A percentile compares a stretch with the other conserved stretches of the same genome.
phyloP scores from a whole-genome alignment of 2,329 filamentous ascomycete genomes.

The Cephalotrichum gorgonifer region DNA sequence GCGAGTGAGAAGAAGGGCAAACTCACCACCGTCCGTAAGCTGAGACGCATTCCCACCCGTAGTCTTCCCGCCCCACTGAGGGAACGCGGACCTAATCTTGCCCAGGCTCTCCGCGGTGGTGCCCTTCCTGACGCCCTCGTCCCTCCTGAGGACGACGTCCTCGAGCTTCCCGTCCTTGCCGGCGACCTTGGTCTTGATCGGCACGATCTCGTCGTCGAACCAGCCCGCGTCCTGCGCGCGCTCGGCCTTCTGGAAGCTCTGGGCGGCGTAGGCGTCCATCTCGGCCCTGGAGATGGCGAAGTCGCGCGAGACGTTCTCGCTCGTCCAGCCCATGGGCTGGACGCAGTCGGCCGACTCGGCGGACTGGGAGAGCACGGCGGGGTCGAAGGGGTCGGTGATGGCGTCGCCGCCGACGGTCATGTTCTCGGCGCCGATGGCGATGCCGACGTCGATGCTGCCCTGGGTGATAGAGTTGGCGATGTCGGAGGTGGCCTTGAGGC shows the following conservation, averaged over 20 bases:
- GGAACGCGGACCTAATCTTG: conserved; percentile 87
- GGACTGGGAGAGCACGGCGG: conserved; percentile 57
- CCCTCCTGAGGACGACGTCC: conserved; percentile 68
- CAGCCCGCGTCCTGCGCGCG: conserved; percentile 79
- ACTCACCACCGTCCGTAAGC: conserved; percentile 76
- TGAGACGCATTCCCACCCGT: conserved; percentile 93
- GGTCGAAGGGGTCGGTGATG: conserved; percentile 64
- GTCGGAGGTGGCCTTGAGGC: conserved; percentile 89
- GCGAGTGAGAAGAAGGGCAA: not conserved
- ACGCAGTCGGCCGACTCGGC: conserved; percentile 78
- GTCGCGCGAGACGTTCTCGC: conserved; percentile 87
- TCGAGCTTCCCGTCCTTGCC: conserved; percentile 71
- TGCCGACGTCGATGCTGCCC: conserved; percentile 75
- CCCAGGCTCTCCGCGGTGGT: conserved; percentile 73
- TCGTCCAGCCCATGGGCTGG: conserved; percentile 96
- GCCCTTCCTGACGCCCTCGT: conserved; percentile 84
- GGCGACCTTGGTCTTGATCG: conserved; percentile 73
- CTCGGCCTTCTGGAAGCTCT: conserved; percentile 83
- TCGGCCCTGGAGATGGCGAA: conserved; percentile 72
- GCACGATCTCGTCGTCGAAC: conserved; percentile 90
- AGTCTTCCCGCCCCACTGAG: conserved; percentile 74
- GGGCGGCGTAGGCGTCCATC: conserved; percentile 79
- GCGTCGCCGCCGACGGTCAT: conserved; percentile 71
- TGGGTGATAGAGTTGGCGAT: conserved; percentile 78
- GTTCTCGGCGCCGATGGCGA: conserved; percentile 79